Conservation (phyloP, 441 rosid genomes). For the Pelargonium cotyledonis region DNA sequence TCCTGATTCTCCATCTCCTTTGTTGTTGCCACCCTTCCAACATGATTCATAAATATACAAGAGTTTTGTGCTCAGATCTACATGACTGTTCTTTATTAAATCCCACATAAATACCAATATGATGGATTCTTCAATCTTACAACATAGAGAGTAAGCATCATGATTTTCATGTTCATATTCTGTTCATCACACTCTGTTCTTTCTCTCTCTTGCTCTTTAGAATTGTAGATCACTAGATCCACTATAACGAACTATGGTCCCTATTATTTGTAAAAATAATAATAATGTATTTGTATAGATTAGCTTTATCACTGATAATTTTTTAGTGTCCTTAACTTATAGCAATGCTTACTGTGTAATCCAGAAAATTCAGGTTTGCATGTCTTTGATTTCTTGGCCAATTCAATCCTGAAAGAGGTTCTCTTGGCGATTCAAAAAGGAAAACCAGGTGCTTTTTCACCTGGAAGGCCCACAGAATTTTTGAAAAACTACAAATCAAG, state of each 20-base stretch:
- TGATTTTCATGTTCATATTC: constrained; percentile 6
- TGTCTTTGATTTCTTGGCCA: constrained; percentile 88
- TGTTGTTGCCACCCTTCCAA: neutral
- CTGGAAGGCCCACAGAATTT: constrained; percentile 94
- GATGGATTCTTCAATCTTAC: neutral
- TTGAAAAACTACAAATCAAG: constrained; percentile 87
- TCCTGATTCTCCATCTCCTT: neutral
- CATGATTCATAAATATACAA: neutral
- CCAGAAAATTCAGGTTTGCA: constrained; percentile 94
- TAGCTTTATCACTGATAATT: neutral
- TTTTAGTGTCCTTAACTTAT: constrained; percentile 10
- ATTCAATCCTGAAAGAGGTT: constrained; percentile 92
- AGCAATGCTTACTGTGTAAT: constrained; percentile 7
- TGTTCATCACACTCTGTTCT: neutral
- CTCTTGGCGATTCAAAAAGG: constrained; percentile 77
- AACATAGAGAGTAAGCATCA: neutral
- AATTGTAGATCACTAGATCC: neutral
- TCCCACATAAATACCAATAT: constrained; percentile 1
- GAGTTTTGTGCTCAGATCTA: neutral
- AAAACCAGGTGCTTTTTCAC: constrained; percentile 92
- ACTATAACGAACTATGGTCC: neutral
- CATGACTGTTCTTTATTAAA: neutral
- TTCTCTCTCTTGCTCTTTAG: neutral
- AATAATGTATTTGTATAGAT: too few species aligned
- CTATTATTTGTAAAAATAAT: neutral